A percentile compares a stretch with the other conserved stretches of the same genome.
Evolutionary conservation across 164 flowering plant species (phyloP).

Genomic region (Kingdonia uniflora): DNA sequence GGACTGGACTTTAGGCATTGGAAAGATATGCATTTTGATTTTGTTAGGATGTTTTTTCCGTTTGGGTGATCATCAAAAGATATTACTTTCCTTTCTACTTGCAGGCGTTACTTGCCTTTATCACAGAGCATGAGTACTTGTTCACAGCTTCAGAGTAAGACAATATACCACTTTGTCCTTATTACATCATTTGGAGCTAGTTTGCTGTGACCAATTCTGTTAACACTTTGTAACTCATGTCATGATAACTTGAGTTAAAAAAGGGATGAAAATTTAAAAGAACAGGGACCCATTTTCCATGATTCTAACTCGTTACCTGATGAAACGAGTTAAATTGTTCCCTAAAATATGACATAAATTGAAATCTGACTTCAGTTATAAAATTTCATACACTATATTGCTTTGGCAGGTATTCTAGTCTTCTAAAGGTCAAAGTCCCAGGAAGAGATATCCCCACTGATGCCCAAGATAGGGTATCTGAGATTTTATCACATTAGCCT

Average conservation of each 20-base stretch:
- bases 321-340: no score
- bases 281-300: no score
- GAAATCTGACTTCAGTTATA: no score
- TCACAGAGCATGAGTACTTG: slow-evolving; percentile 68
- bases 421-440: slow-evolving; percentile 81
- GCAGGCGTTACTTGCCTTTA: slow-evolving; percentile 94
- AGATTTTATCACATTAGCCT: slow-evolving; percentile 43
- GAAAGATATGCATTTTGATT: no score
- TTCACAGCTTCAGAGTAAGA: slow-evolving; percentile 75
- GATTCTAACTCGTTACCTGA: no score
- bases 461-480: slow-evolving; percentile 58
- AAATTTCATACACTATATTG: no score
- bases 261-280: no score
- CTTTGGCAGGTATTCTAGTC: slow-evolving; percentile 62
- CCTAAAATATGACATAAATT: no score
- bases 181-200: not conserved
- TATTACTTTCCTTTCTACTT: slow-evolving; percentile 6
- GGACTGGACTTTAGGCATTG: no score
- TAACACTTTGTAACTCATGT: not conserved
- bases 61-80: not conserved
- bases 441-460: slow-evolving; percentile 86
- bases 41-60: not conserved
- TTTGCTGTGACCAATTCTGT: not conserved
- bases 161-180: no score
- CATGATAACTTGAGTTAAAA: no score